Evolutionary conservation across 2,329 filamentous ascomycete genomes (phyloP), one percentile per base, ranked within the genome.

Genomic region (Sclerotinia spermophila): DNA sequence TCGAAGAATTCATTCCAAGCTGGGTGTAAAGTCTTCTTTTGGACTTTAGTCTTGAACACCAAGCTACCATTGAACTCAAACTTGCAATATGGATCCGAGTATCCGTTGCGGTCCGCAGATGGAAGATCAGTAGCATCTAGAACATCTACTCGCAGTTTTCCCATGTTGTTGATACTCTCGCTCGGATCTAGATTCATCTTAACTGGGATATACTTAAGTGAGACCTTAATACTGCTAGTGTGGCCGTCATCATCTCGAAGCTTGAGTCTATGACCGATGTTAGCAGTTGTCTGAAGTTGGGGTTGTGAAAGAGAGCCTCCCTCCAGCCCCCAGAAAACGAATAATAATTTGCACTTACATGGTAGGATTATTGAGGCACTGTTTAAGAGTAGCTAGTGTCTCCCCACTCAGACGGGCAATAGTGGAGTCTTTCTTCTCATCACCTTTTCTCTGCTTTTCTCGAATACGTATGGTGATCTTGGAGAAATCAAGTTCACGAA

Each of bases 101-200:
- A 98, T 76, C 96, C 96, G 79, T 99, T 99, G 45, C 94, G 90
- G 78, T 99, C 96, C 40, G 95, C 95, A 1, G 96, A 90, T 11
- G 96, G 96, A n/a, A 99, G 87, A 72, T 97, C 90, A 13, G 87
- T 83, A 27, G 90, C 96, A 80, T 97, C 94, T 51, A 98, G 83
- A 27, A 99, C 87, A 77, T 98, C 94, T n/a, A 99, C 93, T 30
- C 94, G 92, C 33, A 99, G 89, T 71, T 90, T 94, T 72, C 96
- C 96, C 89, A 97, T 97, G 82, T 99, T 99, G 87, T 97, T 98
- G 85, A 99, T 97, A 78, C 94, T 97, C 82, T 99, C 96, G 77
- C 90, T 93, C 0, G 96, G 92, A 78, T 99, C 94, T 64, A 99
- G 90, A 70, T 89, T 85, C 96, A 99, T 99, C 83, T 92, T 89